Conservation (phyloP, 768 basidiomycete genomes). For the Termitomyces sp. region DNA sequence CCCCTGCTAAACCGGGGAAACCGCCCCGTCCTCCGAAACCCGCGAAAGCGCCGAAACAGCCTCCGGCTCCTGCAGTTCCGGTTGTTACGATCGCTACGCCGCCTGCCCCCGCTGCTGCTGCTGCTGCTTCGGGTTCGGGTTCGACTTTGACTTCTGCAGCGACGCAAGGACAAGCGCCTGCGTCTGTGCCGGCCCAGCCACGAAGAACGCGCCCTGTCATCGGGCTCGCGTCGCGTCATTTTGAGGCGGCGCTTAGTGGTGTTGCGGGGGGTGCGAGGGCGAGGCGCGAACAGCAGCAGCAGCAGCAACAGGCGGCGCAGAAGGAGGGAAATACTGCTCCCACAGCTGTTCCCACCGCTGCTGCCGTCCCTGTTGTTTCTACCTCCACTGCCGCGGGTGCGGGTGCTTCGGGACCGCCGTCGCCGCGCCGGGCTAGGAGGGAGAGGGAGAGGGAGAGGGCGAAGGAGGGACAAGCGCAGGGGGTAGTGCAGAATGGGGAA, state of each 20-base stretch:
- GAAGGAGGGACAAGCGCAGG: neutral
- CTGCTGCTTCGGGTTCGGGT: slow-evolving; percentile 5
- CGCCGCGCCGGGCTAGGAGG: neutral
- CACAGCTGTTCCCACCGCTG: neutral
- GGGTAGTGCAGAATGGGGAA: neutral
- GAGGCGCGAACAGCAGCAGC: slow-evolving; percentile 24
- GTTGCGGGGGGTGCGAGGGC: slow-evolving; percentile 34
- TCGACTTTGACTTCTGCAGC: neutral
- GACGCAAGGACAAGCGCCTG: neutral
- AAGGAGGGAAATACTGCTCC: neutral
- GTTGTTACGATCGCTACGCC: slow-evolving; percentile 8
- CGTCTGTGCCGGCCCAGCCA: neutral
- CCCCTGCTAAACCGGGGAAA: slow-evolving; percentile 2
- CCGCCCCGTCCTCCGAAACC: slow-evolving; percentile 5
- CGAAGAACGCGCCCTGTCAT: slow-evolving; percentile 56
- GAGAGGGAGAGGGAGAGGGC: neutral
- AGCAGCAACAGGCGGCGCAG: slow-evolving; percentile 24
- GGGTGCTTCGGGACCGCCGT: neutral
- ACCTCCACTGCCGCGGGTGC: neutral
- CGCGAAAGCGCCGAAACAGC: slow-evolving; percentile 2
- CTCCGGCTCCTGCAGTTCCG: slow-evolving; percentile 1
- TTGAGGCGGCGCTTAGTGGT: slow-evolving; percentile 70
- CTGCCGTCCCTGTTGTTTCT: neutral
- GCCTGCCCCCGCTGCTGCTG: neutral
- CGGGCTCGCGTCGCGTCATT: slow-evolving; percentile 63